Percentiles rank a stretch among this genome's conserved stretches.
Conservation (phyloP, 2,329 filamentous ascomycete genomes). For the Zasmidium angulare region DNA sequence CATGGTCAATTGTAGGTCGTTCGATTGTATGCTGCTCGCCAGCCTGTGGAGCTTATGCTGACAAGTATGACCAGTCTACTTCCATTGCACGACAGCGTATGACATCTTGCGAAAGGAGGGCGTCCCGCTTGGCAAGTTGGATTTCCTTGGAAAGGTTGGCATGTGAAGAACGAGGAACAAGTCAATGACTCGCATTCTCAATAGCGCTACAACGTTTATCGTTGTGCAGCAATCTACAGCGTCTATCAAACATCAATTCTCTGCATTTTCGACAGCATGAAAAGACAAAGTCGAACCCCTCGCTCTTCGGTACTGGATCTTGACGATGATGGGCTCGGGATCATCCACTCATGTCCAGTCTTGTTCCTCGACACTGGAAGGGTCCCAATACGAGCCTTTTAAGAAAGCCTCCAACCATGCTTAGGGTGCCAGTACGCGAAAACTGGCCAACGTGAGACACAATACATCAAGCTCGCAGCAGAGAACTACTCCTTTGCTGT, state of each 20-base stretch:
- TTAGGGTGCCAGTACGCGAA: too few species aligned
- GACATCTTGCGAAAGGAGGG: conserved; percentile 61
- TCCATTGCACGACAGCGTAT: conserved; percentile 62
- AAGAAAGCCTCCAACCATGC: too few species aligned
- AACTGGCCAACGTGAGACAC: too few species aligned
- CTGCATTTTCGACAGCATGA: too few species aligned
- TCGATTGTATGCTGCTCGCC: too few species aligned
- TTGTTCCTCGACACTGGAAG: background rate
- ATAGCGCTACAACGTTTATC: too few species aligned
- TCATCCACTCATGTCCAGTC: background rate
- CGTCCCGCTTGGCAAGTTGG: conserved; percentile 59
- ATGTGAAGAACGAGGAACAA: background rate
- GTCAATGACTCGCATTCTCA: too few species aligned
- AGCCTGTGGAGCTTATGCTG: background rate
- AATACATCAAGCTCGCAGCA: too few species aligned
- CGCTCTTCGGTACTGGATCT: background rate
- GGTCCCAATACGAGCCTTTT: background rate
- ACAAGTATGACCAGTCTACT: conserved; percentile 51
- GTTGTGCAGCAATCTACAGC: too few species aligned
- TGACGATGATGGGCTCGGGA: background rate
- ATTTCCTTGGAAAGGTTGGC: conserved; percentile 49
- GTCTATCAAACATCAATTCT: too few species aligned
- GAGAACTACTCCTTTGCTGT: too few species aligned
- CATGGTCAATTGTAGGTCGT: background rate
- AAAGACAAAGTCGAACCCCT: too few species aligned